A percentile compares a stretch with the other conserved stretches of the same genome.
phyloP scores from a whole-genome alignment of 495 filamentous ascomycete genomes.

The Podospora conica region DNA sequence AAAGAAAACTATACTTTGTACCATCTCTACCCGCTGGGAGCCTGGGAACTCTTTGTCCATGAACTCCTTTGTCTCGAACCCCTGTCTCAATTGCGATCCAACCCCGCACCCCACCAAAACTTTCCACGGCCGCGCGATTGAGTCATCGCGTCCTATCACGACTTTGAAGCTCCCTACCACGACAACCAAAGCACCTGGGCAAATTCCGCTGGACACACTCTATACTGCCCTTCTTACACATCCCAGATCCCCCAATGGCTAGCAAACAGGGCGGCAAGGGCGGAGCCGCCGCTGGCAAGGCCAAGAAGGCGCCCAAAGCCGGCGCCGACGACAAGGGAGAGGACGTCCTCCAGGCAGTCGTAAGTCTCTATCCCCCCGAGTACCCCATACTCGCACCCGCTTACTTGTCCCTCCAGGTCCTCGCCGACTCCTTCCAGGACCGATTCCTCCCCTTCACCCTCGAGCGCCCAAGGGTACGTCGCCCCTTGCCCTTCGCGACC shows the following conservation, averaged over 20 bases:
- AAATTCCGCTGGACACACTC: neutral
- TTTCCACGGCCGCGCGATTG: neutral
- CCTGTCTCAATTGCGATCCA: neutral
- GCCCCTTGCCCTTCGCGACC: neutral
- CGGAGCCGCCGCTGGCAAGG: constrained; percentile 37
- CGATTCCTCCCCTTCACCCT: constrained; percentile 84
- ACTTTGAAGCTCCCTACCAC: neutral
- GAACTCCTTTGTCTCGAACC: neutral
- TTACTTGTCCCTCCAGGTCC: constrained; percentile 44
- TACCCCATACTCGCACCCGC: neutral
- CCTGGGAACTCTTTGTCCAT: neutral
- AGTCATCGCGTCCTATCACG: neutral
- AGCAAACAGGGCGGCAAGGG: constrained; percentile 41
- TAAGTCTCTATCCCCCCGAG: constrained; percentile 29
- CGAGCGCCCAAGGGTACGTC: constrained; percentile 76
- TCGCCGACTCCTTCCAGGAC: constrained; percentile 91
- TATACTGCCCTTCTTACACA: neutral
- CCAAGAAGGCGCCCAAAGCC: constrained; percentile 50
- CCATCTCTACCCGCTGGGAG: too few species aligned
- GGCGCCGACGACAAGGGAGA: constrained; percentile 63
- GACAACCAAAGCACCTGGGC: neutral
- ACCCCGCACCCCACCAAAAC: constrained; percentile 3
- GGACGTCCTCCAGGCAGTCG: constrained; percentile 85
- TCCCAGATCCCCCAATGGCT: constrained; percentile 30
- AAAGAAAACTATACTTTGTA: too few species aligned